These are phyloP conservation scores for Penicillium mononematosum DNA, from an alignment of 495 filamentous ascomycete genomes.

Conservation along the genomic window DNA sequence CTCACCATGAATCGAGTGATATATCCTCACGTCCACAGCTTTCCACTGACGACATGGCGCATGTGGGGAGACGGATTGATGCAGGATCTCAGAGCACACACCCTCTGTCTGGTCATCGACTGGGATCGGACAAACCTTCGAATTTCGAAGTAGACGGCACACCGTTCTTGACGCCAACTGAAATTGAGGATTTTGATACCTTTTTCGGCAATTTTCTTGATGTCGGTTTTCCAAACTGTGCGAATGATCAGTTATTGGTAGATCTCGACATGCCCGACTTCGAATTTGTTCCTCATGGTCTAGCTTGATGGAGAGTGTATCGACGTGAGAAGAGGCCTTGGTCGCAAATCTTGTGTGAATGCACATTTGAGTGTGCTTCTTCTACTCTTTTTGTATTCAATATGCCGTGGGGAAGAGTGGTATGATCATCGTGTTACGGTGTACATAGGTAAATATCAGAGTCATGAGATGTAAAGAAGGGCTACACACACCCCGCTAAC, in stretches of 20 bases:
- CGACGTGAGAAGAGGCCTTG: too few relatives aligned
- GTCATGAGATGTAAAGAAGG: background rate
- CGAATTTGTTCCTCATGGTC: background rate
- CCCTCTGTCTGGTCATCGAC: background rate
- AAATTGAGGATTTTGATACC: slow-evolving; percentile 17
- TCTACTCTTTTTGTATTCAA: background rate
- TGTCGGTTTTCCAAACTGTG: slow-evolving; percentile 22
- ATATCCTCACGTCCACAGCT: background rate
- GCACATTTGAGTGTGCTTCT: background rate
- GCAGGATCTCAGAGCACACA: background rate
- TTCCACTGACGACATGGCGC: background rate
- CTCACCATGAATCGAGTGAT: background rate
- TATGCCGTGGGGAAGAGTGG: background rate
- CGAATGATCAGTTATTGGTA: slow-evolving; percentile 15
- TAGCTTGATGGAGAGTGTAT: background rate
- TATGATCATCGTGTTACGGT: background rate
- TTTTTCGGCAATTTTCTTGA: slow-evolving; percentile 26
- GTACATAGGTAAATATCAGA: background rate
- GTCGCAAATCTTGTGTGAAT: too few relatives aligned
- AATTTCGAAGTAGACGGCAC: slow-evolving; percentile 9
- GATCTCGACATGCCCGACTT: slow-evolving; percentile 8
- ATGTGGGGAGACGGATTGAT: background rate
- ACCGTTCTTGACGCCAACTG: background rate
- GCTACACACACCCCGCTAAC: background rate
- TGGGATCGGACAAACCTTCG: slow-evolving; percentile 1